Conservation (phyloP, 495 filamentous ascomycete genomes). For the Aspergillus funiculosus region DNA sequence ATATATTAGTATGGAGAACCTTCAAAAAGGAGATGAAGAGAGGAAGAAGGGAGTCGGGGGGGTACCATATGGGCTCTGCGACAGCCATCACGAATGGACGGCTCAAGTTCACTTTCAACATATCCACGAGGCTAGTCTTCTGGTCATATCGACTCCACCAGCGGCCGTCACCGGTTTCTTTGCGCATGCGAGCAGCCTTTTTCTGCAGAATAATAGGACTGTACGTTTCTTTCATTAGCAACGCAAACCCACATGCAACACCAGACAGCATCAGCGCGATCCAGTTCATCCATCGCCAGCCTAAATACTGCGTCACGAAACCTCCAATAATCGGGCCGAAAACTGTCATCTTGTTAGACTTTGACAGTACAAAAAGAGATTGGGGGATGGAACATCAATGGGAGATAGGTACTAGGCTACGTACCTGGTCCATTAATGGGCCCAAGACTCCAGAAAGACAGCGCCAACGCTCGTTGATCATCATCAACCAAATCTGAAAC, state of each 20-base stretch:
- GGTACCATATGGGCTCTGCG: constrained; percentile 76
- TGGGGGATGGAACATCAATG: not conserved
- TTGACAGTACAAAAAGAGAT: not conserved
- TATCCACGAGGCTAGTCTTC: constrained; percentile 45
- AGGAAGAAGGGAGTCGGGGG: not conserved
- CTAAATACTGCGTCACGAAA: constrained; percentile 62
- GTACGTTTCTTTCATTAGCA: constrained; percentile 69
- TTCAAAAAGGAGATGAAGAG: constrained; percentile 4
- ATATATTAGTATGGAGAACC: constrained; percentile 14
- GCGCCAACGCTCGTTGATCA: constrained; percentile 63
- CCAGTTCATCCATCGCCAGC: constrained; percentile 90
- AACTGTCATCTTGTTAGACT: constrained; percentile 12
- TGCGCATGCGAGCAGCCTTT: constrained; percentile 62
- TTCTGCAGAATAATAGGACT: constrained; percentile 63
- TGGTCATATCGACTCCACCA: constrained; percentile 77
- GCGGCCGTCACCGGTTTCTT: constrained; percentile 66
- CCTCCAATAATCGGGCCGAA: constrained; percentile 63
- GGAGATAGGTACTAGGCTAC: too few relatives aligned
- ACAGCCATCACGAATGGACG: constrained; percentile 73
- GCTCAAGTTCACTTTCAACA: constrained; percentile 65
- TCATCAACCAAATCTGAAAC: constrained; percentile 76
- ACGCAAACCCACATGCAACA: constrained; percentile 41
- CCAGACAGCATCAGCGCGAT: constrained; percentile 65
- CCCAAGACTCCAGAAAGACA: constrained; percentile 69
- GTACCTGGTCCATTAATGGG: constrained; percentile 71